Base-by-base conservation (phyloP, 805 yeast genomes). In the Starmerella stigmatis region DNA sequence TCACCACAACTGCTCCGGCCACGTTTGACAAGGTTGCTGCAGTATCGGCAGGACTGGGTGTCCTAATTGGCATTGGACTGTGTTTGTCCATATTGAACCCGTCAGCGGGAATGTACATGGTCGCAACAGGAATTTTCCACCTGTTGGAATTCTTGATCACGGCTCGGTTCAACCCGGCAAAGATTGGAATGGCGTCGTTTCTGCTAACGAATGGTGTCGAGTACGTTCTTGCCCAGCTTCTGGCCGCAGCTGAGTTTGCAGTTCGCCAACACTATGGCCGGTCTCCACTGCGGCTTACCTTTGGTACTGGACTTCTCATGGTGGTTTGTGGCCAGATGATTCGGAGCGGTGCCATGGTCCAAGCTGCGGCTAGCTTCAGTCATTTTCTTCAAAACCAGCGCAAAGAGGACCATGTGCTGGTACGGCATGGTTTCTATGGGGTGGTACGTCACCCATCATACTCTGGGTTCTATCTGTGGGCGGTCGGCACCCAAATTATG, bases 401-500 rank as follows among this genome's bases (percentile, higher is more conserved):
- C 43, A 61, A 66, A 26, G 54, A 62, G 0, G 72, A 72, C 44
- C 98, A 92, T 60, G 63, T 53, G 9, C 67, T 92, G 34, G 79
- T 92, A 11, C 84, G 85, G 0, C 53, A 63, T 10, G 97, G 96
- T 0, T 65, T 89, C 3, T 92, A 89, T 61, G 47, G 68, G 1
- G 51, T 63, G 21, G 64, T 75, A 13, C 70, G 98, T 49, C 98
- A 92, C 61, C 98, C 98, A 6, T 79, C 94, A 39, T 92, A 92
- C 63, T 72, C 78, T 32, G 98, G 96, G 0, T 92, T 82, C 61
- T 88, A 78, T 58, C 78, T 86, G 75, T 92, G 97, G 96, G 89
- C 94, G 12, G 53, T 88, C 3, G 96, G 96, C 0, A 70, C 86
- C 1, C 94, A 89, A 60, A 20, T 92, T 37, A 52, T 80, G 48